A percentile compares a stretch with the other conserved stretches of the same genome.
Evolutionary conservation across 1,284 basidiomycete genomes (phyloP).

Genomic region (Gomphus sp.): DNA sequence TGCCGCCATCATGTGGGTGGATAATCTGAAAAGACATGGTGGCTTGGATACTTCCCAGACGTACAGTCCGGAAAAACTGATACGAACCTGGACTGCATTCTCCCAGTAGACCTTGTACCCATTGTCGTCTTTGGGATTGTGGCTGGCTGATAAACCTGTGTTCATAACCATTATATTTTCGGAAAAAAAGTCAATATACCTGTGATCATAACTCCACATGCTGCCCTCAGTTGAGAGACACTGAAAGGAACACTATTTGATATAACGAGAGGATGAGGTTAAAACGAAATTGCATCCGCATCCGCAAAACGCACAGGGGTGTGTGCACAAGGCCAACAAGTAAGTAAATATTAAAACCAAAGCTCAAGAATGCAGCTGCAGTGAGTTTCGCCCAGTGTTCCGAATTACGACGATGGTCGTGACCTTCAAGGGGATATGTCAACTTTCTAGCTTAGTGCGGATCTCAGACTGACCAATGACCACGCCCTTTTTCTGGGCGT

Average conservation of each 20-base stretch:
- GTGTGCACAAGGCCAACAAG: conserved; percentile 67
- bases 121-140: conserved; percentile 86
- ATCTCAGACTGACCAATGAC: conserved; percentile 42
- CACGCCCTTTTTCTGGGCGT: conserved; percentile 52
- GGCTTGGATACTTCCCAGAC: neutral
- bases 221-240: conserved; percentile 55
- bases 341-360: conserved; percentile 62
- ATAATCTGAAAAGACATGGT: conserved; percentile 51
- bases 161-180: neutral
- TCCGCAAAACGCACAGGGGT: conserved; percentile 49
- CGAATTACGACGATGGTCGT: conserved; percentile 76
- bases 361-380: conserved; percentile 55
- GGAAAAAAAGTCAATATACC: conserved; percentile 27
- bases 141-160: conserved; percentile 45
- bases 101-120: conserved; percentile 90
- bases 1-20: conserved; percentile 68
- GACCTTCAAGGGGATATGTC: conserved; percentile 22
- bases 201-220: conserved; percentile 84
- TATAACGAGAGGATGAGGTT: neutral
- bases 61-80: neutral
- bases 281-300: neutral
- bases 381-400: conserved; percentile 68
- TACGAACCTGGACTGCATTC: conserved; percentile 64
- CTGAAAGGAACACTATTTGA: conserved; percentile 63
- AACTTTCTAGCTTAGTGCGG: neutral